phyloP scores from a whole-genome alignment of 2,329 filamentous ascomycete genomes.

The Cladosporium cucumerinum region DNA sequence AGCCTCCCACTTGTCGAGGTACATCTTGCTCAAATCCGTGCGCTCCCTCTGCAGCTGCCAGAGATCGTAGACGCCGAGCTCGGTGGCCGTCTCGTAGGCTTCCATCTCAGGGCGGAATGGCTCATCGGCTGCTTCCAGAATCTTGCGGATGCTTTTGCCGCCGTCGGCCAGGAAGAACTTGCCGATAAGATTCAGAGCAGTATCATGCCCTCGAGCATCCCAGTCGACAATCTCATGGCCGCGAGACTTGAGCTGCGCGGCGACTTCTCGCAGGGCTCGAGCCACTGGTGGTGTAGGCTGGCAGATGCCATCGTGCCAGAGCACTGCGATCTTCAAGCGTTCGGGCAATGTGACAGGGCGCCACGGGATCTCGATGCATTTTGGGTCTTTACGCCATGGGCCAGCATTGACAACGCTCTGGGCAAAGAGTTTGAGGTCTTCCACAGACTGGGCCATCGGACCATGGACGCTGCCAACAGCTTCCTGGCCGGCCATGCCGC shows the following conservation, averaged over 20 bases:
- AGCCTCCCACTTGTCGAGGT: constrained; percentile 46
- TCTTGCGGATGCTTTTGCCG: constrained; percentile 44
- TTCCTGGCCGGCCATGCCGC: constrained; percentile 63
- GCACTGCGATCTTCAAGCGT: constrained; percentile 59
- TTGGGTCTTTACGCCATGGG: constrained; percentile 54
- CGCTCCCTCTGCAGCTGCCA: constrained; percentile 50
- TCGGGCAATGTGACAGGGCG: constrained; percentile 39
- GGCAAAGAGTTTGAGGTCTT: constrained; percentile 47
- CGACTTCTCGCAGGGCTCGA: constrained; percentile 55
- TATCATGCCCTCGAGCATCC: constrained; percentile 51
- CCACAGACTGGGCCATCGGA: constrained; percentile 56
- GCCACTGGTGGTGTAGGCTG: constrained; percentile 58
- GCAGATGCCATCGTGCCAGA: constrained; percentile 59
- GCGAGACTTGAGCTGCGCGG: constrained; percentile 49
- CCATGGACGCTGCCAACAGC: constrained; percentile 63
- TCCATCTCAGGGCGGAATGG: constrained; percentile 51
- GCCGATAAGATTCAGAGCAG: constrained; percentile 49
- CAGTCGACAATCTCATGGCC: constrained; percentile 57
- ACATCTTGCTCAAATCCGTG: constrained; percentile 40
- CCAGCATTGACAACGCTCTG: constrained; percentile 42
- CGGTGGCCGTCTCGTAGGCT: constrained; percentile 42
- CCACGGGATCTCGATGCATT: constrained; percentile 54
- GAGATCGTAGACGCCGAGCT: constrained; percentile 43
- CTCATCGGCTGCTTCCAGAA: constrained; percentile 42
- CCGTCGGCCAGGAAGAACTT: constrained; percentile 51